A percentile compares a stretch with the other conserved stretches of the same genome.
Conservation (phyloP, 129 eudicot species). For the Silybum marianum region DNA sequence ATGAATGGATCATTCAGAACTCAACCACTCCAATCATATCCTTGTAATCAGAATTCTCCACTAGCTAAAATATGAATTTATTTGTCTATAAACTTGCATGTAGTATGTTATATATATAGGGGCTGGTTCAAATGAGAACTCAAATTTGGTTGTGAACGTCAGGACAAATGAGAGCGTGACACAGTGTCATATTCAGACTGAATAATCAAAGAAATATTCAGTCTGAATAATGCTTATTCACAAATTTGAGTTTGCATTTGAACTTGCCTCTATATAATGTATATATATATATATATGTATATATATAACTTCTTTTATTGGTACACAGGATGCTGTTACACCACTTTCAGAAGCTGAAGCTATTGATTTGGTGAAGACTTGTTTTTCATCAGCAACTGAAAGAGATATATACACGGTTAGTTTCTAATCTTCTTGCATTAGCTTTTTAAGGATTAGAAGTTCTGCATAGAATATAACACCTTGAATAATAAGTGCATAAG, state of each 20-base stretch:
- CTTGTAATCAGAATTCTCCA: not conserved
- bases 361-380: constrained; percentile 90
- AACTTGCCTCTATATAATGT: too few relatives aligned
- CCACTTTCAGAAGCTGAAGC: constrained; percentile 97
- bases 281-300: too few relatives aligned
- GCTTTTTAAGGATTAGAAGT: not conserved
- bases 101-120: not conserved
- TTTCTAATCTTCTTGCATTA: not conserved
- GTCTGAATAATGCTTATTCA: too few relatives aligned
- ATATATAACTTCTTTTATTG: not conserved
- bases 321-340: constrained; percentile 86
- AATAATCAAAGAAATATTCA: too few relatives aligned
- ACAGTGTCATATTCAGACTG: too few relatives aligned
- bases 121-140: too few relatives aligned
- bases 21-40: not conserved
- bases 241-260: too few relatives aligned
- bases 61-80: not conserved
- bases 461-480: not conserved
- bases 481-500: not conserved
- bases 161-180: too few relatives aligned
- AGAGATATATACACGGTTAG: constrained; percentile 96
- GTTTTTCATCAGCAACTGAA: constrained; percentile 94
- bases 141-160: too few relatives aligned
- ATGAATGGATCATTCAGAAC: not conserved
- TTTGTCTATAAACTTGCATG: not conserved